phyloP scores from a whole-genome alignment of 805 yeast genomes.

The Priceomyces medius region DNA sequence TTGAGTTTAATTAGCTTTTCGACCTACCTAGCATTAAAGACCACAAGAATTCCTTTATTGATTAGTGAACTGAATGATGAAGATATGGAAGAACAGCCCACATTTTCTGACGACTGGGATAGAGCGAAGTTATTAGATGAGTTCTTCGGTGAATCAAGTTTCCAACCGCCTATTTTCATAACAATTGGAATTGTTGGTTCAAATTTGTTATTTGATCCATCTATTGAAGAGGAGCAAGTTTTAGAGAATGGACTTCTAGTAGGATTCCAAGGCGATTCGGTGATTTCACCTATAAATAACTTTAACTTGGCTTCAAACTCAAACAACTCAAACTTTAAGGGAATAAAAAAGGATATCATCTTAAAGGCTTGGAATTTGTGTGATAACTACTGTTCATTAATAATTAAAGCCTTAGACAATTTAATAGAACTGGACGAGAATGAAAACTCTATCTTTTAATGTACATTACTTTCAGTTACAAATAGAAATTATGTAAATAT shows the following conservation, averaged over 20 bases:
- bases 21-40: slow-evolving; percentile 73
- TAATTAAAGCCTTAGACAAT: slow-evolving; percentile 57
- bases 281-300: slow-evolving; percentile 71
- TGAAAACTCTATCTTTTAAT: slow-evolving; percentile 25
- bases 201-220: slow-evolving; percentile 77
- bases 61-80: slow-evolving; percentile 68
- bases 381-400: slow-evolving; percentile 57
- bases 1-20: slow-evolving; percentile 78
- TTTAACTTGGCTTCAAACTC: slow-evolving; percentile 58
- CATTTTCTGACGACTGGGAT: slow-evolving; percentile 87
- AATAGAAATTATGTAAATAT: neutral
- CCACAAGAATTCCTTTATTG: slow-evolving; percentile 73
- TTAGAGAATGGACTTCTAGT: slow-evolving; percentile 78
- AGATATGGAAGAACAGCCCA: slow-evolving; percentile 83
- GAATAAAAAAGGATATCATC: slow-evolving; percentile 49
- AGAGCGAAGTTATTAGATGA: slow-evolving; percentile 48
- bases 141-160: slow-evolving; percentile 24
- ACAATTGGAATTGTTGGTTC: slow-evolving; percentile 73
- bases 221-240: slow-evolving; percentile 84
- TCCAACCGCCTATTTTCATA: slow-evolving; percentile 74
- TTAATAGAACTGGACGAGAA: slow-evolving; percentile 42
- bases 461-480: slow-evolving; percentile 2
- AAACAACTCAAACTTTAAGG: slow-evolving; percentile 48
- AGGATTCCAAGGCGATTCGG: slow-evolving; percentile 66
- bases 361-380: slow-evolving; percentile 58